Evolutionary conservation across 257 asterid species (phyloP).

Genomic region (Fraxinus americana): DNA sequence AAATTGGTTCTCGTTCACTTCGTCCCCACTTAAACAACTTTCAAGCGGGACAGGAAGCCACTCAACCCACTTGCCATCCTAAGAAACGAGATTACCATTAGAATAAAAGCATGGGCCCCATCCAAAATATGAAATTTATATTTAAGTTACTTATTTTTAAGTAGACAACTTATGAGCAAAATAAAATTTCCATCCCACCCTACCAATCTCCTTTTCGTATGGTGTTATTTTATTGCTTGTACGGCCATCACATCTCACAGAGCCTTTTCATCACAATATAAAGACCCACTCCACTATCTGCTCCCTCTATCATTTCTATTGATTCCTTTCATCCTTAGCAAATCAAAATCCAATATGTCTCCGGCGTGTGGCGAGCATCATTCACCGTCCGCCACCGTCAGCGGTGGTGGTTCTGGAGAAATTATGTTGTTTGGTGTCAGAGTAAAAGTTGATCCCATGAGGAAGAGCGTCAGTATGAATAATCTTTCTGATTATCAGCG

Average conservation of each 20-base stretch:
- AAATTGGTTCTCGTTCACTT: too few species aligned
- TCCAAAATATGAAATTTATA: too few species aligned
- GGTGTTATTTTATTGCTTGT: slow-evolving; percentile 22
- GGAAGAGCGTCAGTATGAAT: slow-evolving; percentile 90
- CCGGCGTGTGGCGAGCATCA: slow-evolving; percentile 32
- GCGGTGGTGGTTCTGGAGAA: slow-evolving; percentile 45
- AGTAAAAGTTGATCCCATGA: slow-evolving; percentile 78
- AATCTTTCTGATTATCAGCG: slow-evolving; percentile 72
- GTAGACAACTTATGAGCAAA: neutral
- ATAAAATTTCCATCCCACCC: neutral
- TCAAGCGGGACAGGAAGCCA: too few species aligned
- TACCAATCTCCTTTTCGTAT: slow-evolving; percentile 22
- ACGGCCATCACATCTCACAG: slow-evolving; percentile 43
- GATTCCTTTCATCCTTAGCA: neutral
- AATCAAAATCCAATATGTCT: slow-evolving; percentile 36
- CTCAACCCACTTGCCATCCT: neutral
- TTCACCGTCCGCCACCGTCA: slow-evolving; percentile 31
- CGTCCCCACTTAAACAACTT: too few species aligned
- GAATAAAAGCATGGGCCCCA: neutral
- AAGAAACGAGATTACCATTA: neutral
- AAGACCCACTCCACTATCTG: slow-evolving; percentile 23
- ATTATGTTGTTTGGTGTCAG: slow-evolving; percentile 84
- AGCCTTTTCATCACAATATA: slow-evolving; percentile 29
- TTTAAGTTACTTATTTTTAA: too few species aligned
- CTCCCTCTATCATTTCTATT: slow-evolving; percentile 19